Conservation (phyloP, 139 green algal genomes). For the Tetradesmus obliquus region DNA sequence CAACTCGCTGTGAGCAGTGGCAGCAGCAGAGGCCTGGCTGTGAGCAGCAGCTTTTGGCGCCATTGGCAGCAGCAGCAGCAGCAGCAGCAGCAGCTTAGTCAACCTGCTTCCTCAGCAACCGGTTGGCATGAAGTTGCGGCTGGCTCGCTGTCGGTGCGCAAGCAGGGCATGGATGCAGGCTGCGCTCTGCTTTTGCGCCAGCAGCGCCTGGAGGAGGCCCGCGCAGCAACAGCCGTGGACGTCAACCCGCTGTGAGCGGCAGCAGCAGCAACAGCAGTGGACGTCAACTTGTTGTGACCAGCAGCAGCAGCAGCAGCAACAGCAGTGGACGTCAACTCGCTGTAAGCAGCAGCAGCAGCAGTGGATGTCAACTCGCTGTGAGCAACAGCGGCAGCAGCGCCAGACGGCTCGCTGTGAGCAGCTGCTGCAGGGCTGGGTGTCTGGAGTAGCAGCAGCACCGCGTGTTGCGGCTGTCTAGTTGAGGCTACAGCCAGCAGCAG, state of each 20-base stretch:
- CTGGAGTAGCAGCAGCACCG: neutral
- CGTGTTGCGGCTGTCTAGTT: too few relatives aligned
- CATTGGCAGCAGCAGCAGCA: conserved; percentile 8
- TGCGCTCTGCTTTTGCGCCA: too few relatives aligned
- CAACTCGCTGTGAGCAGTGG: too few relatives aligned
- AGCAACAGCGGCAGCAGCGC: neutral
- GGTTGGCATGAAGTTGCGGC: neutral
- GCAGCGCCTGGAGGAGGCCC: conserved; percentile 59
- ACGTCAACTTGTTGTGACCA: neutral
- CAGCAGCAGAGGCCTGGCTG: neutral
- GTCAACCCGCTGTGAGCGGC: neutral
- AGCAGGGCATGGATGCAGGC: too few relatives aligned
- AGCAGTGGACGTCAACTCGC: neutral
- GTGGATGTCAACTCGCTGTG: neutral
- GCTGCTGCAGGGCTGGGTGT: neutral
- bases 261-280: conserved; percentile 40
- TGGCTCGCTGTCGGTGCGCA: too few relatives aligned
- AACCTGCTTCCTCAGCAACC: neutral
- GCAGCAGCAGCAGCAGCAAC: conserved; percentile 28
- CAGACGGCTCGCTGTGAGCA: neutral
- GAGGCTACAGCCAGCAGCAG: neutral
- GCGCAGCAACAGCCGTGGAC: conserved; percentile 43
- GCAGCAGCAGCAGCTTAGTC: neutral
- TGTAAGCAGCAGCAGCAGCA: neutral
- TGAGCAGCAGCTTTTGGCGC: neutral